These are phyloP conservation scores for Fusarium lateritium DNA, from an alignment of 2,329 filamentous ascomycete genomes.

Conservation along the genomic window DNA sequence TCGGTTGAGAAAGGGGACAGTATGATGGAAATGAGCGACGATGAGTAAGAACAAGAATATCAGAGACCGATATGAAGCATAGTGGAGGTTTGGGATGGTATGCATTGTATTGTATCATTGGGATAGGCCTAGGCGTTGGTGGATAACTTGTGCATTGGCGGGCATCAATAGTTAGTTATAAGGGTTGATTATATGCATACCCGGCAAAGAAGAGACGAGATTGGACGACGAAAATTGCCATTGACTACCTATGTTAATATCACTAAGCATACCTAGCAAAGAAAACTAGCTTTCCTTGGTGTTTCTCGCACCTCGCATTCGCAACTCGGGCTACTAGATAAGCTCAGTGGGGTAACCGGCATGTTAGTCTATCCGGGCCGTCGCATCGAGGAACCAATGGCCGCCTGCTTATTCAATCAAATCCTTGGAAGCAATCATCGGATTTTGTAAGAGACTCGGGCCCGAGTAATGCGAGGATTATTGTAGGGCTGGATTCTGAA, in stretches of 20 bases:
- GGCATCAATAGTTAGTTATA: conserved; percentile 1
- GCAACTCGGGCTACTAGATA: conserved; percentile 9
- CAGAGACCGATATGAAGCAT: conserved; percentile 9
- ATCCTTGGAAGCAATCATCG: conserved; percentile 22
- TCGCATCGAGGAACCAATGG: conserved; percentile 36
- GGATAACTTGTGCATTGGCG: conserved; percentile 16
- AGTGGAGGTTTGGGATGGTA: conserved; percentile 13
- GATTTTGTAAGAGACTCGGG: conserved; percentile 7
- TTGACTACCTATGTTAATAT: neutral
- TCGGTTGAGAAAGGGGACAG: conserved; percentile 60
- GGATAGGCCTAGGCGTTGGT: conserved; percentile 38
- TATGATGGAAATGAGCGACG: conserved; percentile 71
- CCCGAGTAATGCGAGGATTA: conserved; percentile 16
- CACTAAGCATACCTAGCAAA: neutral
- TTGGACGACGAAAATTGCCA: neutral
- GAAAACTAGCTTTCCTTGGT: neutral
- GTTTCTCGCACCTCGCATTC: conserved; percentile 26
- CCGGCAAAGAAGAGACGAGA: neutral
- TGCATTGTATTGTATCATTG: conserved; percentile 21
- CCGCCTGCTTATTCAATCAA: conserved; percentile 40
- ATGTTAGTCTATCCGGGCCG: conserved; percentile 32
- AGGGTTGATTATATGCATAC: conserved; percentile 6
- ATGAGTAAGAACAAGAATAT: conserved; percentile 54
- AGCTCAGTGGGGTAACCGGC: conserved; percentile 34
- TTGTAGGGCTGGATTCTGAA: conserved; percentile 17